Percentiles rank a stretch among this genome's conserved stretches.
phyloP scores from a whole-genome alignment of 2,329 filamentous ascomycete species.

The Penicillium sp. region DNA sequence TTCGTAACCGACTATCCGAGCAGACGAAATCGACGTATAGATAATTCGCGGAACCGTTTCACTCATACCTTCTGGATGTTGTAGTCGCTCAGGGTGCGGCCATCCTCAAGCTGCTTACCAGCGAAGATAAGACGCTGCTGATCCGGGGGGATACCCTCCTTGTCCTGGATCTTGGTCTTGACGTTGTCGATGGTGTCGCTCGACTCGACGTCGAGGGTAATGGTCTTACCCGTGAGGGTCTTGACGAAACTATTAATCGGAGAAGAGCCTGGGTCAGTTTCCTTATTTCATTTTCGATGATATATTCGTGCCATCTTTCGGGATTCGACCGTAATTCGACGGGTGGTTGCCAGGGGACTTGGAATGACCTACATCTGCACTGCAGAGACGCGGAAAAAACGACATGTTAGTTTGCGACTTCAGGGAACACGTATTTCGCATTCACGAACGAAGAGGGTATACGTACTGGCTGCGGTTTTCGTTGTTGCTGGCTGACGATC shows the following conservation, averaged over 20 bases:
- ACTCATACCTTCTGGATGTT: slow-evolving; percentile 97
- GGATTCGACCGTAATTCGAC: too few species aligned
- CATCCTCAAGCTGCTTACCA: slow-evolving; percentile 99
- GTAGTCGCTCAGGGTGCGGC: slow-evolving; percentile 92
- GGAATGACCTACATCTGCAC: slow-evolving; percentile 92
- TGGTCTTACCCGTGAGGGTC: slow-evolving; percentile 99
- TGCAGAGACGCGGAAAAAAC: slow-evolving; percentile 39
- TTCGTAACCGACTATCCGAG: too few species aligned
- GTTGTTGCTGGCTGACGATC: slow-evolving; percentile 38
- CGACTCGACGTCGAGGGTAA: slow-evolving; percentile 98
- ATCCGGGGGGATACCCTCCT: slow-evolving; percentile 99
- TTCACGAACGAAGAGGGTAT: slow-evolving; percentile 9
- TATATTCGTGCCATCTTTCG: too few species aligned
- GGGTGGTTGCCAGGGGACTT: too few species aligned
- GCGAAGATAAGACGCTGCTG: too few species aligned
- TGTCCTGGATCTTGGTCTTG: slow-evolving; percentile 99
- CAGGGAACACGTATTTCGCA: too few species aligned
- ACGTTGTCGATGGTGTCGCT: slow-evolving; percentile 99
- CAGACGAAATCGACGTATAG: too few species aligned
- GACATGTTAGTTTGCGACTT: slow-evolving; percentile 44
- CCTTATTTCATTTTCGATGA: too few species aligned
- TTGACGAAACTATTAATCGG: slow-evolving; percentile 97
- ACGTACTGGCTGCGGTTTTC: slow-evolving; percentile 43
- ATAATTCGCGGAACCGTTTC: slow-evolving; percentile 8
- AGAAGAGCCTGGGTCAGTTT: too few species aligned